Evolutionary conservation across 495 filamentous ascomycete species (phyloP).

Genomic region (Podospora australis): DNA sequence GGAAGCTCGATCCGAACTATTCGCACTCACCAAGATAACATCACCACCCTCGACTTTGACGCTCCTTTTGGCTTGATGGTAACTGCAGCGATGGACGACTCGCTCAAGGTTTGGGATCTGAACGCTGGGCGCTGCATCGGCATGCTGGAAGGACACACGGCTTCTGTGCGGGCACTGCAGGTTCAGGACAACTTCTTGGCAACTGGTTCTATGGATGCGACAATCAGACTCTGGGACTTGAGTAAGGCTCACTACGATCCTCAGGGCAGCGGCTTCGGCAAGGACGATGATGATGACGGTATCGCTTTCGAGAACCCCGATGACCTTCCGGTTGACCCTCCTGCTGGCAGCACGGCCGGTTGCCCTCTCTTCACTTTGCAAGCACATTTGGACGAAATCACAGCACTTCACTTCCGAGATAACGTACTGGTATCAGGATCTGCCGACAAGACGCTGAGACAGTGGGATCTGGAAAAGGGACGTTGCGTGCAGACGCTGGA

Average conservation of each 20-base stretch:
- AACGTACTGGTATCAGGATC: conserved; percentile 92
- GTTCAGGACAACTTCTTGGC: conserved; percentile 94
- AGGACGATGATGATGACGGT: conserved; percentile 56
- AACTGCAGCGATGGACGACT: conserved; percentile 91
- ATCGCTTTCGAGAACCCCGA: conserved; percentile 54
- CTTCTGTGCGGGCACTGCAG: conserved; percentile 87
- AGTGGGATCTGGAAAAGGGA: conserved; percentile 95
- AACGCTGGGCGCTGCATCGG: conserved; percentile 88
- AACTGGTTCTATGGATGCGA: conserved; percentile 93
- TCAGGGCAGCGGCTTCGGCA: conserved; percentile 58
- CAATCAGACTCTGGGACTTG: conserved; percentile 91
- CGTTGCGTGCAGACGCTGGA: conserved; percentile 96
- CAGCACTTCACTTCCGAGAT: conserved; percentile 81
- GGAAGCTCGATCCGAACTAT: conserved; percentile 84
- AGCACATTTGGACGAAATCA: conserved; percentile 90
- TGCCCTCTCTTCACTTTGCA: conserved; percentile 81
- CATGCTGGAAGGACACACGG: conserved; percentile 85
- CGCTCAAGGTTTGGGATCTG: conserved; percentile 95
- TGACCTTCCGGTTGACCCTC: conserved; percentile 55
- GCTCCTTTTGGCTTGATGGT: conserved; percentile 93
- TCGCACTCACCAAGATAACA: conserved; percentile 78
- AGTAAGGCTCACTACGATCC: conserved; percentile 53
- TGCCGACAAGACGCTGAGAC: conserved; percentile 90
- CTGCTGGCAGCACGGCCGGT: conserved; percentile 70
- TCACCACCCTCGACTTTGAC: conserved; percentile 93